These are phyloP conservation scores for Massarina eburnea DNA, from an alignment of 2,329 filamentous ascomycete species.

Conservation along the genomic window DNA sequence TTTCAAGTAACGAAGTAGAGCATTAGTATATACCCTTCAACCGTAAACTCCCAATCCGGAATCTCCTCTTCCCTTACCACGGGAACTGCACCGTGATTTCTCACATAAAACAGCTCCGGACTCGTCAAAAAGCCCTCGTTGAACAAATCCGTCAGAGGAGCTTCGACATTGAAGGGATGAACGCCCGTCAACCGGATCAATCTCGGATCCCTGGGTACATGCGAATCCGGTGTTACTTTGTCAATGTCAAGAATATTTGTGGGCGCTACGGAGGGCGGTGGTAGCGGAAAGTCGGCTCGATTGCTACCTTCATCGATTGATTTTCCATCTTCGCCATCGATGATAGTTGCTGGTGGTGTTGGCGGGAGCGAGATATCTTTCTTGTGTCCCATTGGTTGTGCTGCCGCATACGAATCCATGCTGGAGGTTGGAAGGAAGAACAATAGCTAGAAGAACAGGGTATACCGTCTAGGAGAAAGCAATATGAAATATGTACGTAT, in stretches of 20 bases:
- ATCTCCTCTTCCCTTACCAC: conserved; percentile 71
- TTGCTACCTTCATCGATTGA: conserved; percentile 11
- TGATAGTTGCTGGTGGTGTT: conserved; percentile 38
- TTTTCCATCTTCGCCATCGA: conserved; percentile 31
- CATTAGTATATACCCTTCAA: conserved; percentile 63
- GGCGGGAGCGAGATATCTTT: conserved; percentile 25
- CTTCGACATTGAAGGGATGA: conserved; percentile 89
- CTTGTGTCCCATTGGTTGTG: neutral
- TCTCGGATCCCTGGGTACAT: conserved; percentile 77
- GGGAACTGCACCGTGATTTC: conserved; percentile 86
- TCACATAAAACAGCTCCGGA: conserved; percentile 85
- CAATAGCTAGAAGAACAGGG: neutral
- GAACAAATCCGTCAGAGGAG: conserved; percentile 76
- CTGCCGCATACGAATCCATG: conserved; percentile 20
- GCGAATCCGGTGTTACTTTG: conserved; percentile 77
- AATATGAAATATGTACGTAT: neutral
- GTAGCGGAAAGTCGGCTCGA: conserved; percentile 65
- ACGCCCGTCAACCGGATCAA: conserved; percentile 84
- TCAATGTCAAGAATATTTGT: conserved; percentile 72
- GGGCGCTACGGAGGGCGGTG: conserved; percentile 61
- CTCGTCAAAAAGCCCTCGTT: conserved; percentile 83
- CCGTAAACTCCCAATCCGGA: conserved; percentile 76
- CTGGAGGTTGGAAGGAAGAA: conserved; percentile 1
- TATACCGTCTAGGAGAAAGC: conserved; percentile 2
- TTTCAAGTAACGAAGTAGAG: neutral